Base-by-base conservation (phyloP, 495 filamentous ascomycete genomes). In the Apodospora peruviana region DNA sequence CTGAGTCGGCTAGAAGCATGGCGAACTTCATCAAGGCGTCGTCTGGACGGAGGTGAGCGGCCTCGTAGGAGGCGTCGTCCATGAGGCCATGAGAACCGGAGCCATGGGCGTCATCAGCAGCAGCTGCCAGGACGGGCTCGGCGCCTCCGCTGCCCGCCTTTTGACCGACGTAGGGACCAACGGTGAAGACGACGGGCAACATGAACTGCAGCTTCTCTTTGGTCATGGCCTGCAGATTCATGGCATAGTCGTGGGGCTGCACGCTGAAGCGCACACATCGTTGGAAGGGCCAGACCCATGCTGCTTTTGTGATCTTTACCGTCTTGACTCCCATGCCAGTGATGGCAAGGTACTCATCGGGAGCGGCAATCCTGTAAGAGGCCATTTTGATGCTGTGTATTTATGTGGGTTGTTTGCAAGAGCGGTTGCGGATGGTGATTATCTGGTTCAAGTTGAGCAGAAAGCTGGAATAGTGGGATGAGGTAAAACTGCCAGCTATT, bases 211-310 rank as follows among this genome's bases (percentile, higher is more conserved):
- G 74, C 67, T 90, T 91, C 65, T 91, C 87, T 48, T 82, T 74
- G 18, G 86, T 91, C 86, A 90, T 91, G 22, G 87, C 87, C 62
- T 89, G 85, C 3, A 91, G 76, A 40, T 75, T 79, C 64, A 91
- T 81, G 29, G 75, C 74, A 60, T 87, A 88, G 63, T 90, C 86
- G 63, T 85, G 86, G 0, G 88, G 88, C 49, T 85, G 80, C 43
- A 90, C 83, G 29, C 61, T 71, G 65, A 72, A 73, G 50, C 64
- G 61, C 44, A 68, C 70, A 54, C 69, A 78, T 65, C 72, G 73
- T 73, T 88, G 84, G 56, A 82, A 79, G 51, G 85, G 83, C 64
- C 69, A 77, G 3, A 88, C 75, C 68, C 81, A 80, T 37, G 81
- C 80, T 52, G 85, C 84, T 64, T 91, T 93, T 44, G 69, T 73